These are phyloP conservation scores for Colletotrichum sansevieriae DNA, from an alignment of 2,329 filamentous ascomycete species.

Conservation along the genomic window DNA sequence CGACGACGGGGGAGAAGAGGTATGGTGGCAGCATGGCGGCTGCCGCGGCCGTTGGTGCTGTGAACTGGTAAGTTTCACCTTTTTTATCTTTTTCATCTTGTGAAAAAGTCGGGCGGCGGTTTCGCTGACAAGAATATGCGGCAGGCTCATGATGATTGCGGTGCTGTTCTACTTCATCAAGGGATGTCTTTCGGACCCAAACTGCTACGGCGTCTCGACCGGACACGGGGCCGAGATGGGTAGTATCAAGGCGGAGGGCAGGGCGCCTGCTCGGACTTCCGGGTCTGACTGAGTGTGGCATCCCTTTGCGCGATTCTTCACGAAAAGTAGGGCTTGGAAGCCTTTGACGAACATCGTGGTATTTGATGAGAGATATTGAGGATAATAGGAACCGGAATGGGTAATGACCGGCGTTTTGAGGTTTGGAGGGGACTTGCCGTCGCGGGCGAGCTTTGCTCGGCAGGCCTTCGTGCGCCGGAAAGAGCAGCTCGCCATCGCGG, in stretches of 20 bases:
- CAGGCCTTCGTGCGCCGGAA: background rate
- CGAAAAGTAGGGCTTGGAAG: too few relatives aligned
- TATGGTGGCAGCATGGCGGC: constrained; percentile 53
- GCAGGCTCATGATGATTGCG: constrained; percentile 55
- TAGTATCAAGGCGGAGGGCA: constrained; percentile 44
- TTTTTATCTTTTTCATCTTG: background rate
- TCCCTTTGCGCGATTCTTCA: too few relatives aligned
- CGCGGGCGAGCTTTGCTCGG: too few relatives aligned
- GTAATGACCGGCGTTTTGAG: constrained; percentile 32
- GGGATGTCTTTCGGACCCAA: constrained; percentile 47
- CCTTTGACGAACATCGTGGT: too few relatives aligned
- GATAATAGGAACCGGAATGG: background rate
- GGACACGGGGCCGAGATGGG: constrained; percentile 47
- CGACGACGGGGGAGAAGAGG: constrained; percentile 39
- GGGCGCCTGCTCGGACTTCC: constrained; percentile 14
- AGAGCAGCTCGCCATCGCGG: background rate
- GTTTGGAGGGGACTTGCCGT: background rate
- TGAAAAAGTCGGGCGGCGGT: background rate
- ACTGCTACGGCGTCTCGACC: constrained; percentile 37
- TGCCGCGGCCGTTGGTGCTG: constrained; percentile 56
- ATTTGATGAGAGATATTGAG: background rate
- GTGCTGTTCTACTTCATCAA: constrained; percentile 55
- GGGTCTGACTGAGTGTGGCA: background rate
- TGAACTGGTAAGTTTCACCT: constrained; percentile 52
- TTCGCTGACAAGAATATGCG: background rate